A percentile compares a stretch with the other conserved stretches of the same genome.
Evolutionary conservation across 176 grass and related monocot species (phyloP).

Genomic region (Bonia amplexicaulis): DNA sequence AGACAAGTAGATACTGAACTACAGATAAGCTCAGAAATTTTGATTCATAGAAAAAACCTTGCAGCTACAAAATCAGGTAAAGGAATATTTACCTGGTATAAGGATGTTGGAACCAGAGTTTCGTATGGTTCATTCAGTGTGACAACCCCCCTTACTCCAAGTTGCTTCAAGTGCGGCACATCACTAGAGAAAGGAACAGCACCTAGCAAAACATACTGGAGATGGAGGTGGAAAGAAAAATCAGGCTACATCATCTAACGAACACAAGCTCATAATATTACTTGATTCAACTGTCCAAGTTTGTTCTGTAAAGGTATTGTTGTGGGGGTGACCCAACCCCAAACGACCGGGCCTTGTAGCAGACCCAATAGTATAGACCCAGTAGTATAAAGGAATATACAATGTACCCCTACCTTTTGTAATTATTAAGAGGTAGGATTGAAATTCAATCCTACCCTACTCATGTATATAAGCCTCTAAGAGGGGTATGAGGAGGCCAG

Average conservation of each 20-base stretch:
- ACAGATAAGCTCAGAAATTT: background rate
- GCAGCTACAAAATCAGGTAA: conserved; percentile 7
- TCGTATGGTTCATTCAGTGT: conserved; percentile 79
- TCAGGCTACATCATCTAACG: background rate
- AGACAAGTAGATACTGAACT: background rate
- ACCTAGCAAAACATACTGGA: conserved; percentile 66
- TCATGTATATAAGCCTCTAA: too few relatives aligned
- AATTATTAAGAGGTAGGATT: too few relatives aligned
- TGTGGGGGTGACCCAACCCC: too few relatives aligned
- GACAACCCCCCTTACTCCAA: conserved; percentile 65
- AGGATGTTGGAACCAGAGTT: conserved; percentile 66
- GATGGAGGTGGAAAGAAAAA: conserved; percentile 1
- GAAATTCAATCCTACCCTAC: too few relatives aligned
- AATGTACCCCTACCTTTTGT: too few relatives aligned
- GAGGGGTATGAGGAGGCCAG: too few relatives aligned
- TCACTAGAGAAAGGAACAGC: conserved; percentile 77
- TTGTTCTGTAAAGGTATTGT: background rate
- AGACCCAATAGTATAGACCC: too few relatives aligned
- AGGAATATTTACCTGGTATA: conserved; percentile 51
- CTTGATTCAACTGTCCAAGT: background rate
- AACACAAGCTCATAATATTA: background rate
- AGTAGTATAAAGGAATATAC: too few relatives aligned
- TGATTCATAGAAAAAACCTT: background rate
- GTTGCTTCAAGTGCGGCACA: conserved; percentile 51
- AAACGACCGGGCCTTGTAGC: too few relatives aligned